Percentiles rank a stretch among this genome's conserved stretches.
These are phyloP conservation scores for Salix udensis DNA, from an alignment of 345 rosid species.

Conservation along the genomic window DNA sequence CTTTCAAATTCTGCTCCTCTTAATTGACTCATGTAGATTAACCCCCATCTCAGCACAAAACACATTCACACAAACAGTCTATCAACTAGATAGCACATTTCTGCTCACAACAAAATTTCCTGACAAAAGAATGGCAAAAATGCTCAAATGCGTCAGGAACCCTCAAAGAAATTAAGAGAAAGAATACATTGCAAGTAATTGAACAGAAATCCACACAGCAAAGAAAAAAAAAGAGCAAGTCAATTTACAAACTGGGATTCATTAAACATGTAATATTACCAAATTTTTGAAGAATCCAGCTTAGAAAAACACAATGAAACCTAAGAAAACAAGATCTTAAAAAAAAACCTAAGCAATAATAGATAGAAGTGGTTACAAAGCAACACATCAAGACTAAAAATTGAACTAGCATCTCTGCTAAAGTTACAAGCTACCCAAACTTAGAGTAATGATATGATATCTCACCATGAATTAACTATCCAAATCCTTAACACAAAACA, in stretches of 20 bases:
- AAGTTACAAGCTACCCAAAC: not conserved
- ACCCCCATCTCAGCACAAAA: conserved; percentile 5
- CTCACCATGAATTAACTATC: not conserved
- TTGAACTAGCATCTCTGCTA: not conserved
- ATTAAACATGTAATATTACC: not conserved
- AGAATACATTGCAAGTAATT: not conserved
- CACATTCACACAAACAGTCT: not conserved
- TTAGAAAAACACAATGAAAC: not conserved
- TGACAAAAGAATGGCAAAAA: not conserved
- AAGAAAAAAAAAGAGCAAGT: not conserved
- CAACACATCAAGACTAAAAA: not conserved
- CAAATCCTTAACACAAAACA: not conserved
- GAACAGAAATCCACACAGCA: not conserved
- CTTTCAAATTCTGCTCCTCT: conserved; percentile 49
- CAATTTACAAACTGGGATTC: not conserved
- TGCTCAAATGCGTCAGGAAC: not conserved
- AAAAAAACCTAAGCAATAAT: not conserved
- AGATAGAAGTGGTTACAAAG: not conserved
- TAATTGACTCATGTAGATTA: conserved; percentile 2
- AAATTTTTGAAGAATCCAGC: not conserved
- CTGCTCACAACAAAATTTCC: conserved; percentile 8
- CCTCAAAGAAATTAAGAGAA: not conserved
- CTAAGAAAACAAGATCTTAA: not conserved
- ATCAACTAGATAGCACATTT: conserved; percentile 7
- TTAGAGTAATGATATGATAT: not conserved